A percentile compares a stretch with the other conserved stretches of the same genome.
Conservation (phyloP, 2,329 filamentous ascomycete species). For the Trichoderma sp. region DNA sequence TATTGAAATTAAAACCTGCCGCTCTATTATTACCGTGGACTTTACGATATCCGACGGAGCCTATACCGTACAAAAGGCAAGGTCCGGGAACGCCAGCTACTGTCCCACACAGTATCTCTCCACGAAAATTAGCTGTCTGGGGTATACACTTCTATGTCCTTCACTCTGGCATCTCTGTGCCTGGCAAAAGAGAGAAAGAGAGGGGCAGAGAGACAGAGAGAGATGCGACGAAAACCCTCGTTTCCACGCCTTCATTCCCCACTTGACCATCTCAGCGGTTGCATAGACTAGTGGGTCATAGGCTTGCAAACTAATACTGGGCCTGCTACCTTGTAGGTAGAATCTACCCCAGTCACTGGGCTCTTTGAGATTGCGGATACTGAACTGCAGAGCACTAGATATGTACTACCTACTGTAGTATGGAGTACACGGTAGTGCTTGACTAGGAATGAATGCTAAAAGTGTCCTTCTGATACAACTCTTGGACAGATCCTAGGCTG, state of each 20-base stretch:
- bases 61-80: neutral
- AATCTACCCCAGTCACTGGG: neutral
- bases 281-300: constrained; percentile 13
- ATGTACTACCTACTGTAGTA: neutral
- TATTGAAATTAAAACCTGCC: neutral
- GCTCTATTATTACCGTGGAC: neutral
- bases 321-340: constrained; percentile 3
- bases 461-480: neutral
- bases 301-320: neutral
- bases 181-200: neutral
- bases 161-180: neutral
- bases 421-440: neutral
- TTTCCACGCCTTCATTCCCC: neutral
- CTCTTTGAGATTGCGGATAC: constrained; percentile 1
- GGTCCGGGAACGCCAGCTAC: neutral
- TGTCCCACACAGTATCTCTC: neutral
- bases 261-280: constrained; percentile 5
- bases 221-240: neutral
- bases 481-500: neutral
- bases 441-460: neutral
- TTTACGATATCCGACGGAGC: neutral
- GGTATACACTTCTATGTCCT: neutral
- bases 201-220: neutral
- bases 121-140: neutral
- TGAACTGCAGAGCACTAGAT: neutral